These are phyloP conservation scores for Helicostylum pulchrum DNA, from an alignment of 192 early-diverging fungal species.

Conservation along the genomic window DNA sequence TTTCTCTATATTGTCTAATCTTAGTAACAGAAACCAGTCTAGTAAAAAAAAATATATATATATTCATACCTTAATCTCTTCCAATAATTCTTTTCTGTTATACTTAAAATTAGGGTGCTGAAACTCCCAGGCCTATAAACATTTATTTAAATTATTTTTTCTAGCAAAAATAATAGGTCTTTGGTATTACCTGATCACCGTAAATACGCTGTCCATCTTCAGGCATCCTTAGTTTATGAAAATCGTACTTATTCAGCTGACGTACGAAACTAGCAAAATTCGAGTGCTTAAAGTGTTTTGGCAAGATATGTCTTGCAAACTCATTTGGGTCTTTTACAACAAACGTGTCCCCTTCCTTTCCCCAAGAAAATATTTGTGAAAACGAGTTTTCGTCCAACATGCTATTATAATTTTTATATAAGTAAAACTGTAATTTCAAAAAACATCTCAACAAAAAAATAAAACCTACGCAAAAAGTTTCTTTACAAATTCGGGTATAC, in stretches of 20 bases:
- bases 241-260: constrained; percentile 77
- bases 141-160: too few relatives aligned
- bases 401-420: constrained; percentile 29
- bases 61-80: constrained; percentile 43
- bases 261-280: constrained; percentile 68
- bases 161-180: too few relatives aligned
- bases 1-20: constrained; percentile 3
- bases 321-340: constrained; percentile 69
- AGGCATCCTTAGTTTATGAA: constrained; percentile 66
- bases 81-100: constrained; percentile 50
- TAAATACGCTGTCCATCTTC: constrained; percentile 47
- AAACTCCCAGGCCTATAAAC: constrained; percentile 62
- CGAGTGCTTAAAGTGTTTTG: constrained; percentile 71
- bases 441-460: not conserved
- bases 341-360: constrained; percentile 59
- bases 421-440: not conserved
- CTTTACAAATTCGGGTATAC: constrained; percentile 64
- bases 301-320: constrained; percentile 65
- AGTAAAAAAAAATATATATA: not conserved
- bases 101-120: constrained; percentile 66
- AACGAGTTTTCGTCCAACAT: constrained; percentile 70
- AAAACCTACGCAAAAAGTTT: constrained; percentile 49
- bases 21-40: not conserved
- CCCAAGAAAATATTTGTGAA: constrained; percentile 60
- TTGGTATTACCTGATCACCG: constrained; percentile 52